phyloP scores from a whole-genome alignment of 345 rosid species.

The Reutealis trisperma region DNA sequence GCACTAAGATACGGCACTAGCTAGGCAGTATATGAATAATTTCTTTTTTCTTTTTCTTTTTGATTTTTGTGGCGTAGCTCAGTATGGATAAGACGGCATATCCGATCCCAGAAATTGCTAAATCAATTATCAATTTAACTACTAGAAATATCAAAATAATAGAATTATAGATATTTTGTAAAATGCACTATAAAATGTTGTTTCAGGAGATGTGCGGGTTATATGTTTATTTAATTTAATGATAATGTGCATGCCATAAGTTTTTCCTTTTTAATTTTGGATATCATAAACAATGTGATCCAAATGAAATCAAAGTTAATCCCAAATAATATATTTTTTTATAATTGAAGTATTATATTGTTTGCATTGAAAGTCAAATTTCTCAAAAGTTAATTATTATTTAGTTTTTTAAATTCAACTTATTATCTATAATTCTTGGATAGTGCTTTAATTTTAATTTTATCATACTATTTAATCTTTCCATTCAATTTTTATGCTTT shows the following conservation, averaged over 20 bases:
- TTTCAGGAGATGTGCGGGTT: not conserved
- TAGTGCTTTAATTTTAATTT: too few relatives aligned
- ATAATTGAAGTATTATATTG: too few relatives aligned
- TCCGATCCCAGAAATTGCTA: not conserved
- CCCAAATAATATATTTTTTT: not conserved
- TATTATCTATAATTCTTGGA: too few relatives aligned
- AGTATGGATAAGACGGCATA: not conserved
- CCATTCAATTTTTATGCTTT: too few relatives aligned
- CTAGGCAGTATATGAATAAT: not conserved
- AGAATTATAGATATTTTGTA: too few relatives aligned
- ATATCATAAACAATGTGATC: slow-evolving; percentile 17
- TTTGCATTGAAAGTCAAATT: too few relatives aligned
- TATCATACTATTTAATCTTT: too few relatives aligned
- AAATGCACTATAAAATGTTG: not conserved
- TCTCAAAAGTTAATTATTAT: too few relatives aligned
- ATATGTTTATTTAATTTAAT: not conserved
- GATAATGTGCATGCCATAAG: not conserved
- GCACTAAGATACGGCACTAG: not conserved
- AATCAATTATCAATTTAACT: not conserved
- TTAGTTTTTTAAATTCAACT: too few relatives aligned
- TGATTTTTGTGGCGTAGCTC: not conserved
- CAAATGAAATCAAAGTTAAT: not conserved
- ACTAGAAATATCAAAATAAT: not conserved
- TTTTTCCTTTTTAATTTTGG: slow-evolving; percentile 9
- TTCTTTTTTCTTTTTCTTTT: too few relatives aligned